Conservation (phyloP, 2,329 filamentous ascomycete species). For the Nothopassalora personata region DNA sequence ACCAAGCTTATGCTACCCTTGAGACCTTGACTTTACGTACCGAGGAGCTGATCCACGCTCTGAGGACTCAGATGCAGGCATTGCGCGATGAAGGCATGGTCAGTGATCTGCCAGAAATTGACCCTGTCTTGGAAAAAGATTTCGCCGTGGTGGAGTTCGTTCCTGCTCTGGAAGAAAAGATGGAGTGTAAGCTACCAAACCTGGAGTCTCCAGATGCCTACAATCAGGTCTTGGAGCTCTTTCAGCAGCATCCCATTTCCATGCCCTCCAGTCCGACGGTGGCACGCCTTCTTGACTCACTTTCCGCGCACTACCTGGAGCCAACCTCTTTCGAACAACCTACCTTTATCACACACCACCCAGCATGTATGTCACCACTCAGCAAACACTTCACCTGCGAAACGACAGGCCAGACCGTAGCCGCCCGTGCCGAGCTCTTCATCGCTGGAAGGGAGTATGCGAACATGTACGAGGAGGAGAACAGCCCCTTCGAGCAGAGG, state of each 20-base stretch:
- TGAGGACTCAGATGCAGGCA: neutral
- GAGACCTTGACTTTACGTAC: constrained; percentile 70
- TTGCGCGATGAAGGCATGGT: neutral
- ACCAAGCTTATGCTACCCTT: constrained; percentile 76
- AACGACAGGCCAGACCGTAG: constrained; percentile 52
- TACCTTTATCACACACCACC: constrained; percentile 84
- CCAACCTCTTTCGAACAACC: constrained; percentile 62
- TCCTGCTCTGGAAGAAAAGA: constrained; percentile 64
- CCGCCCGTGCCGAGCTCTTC: constrained; percentile 36
- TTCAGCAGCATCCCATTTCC: constrained; percentile 45
- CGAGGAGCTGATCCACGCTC: constrained; percentile 56
- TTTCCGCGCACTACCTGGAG: constrained; percentile 73
- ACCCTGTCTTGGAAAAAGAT: neutral
- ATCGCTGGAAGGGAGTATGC: constrained; percentile 69
- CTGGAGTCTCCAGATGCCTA: constrained; percentile 51
- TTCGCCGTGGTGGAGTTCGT: constrained; percentile 74
- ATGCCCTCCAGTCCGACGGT: constrained; percentile 52
- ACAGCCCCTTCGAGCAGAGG: constrained; percentile 80
- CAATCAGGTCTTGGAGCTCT: constrained; percentile 51
- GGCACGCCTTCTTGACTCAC: constrained; percentile 71
- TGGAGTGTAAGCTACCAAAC: constrained; percentile 55
- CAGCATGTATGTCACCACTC: constrained; percentile 83
- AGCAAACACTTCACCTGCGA: constrained; percentile 78
- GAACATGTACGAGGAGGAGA: constrained; percentile 98
- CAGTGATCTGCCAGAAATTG: constrained; percentile 28